phyloP scores from a whole-genome alignment of 179 eudicot genomes.

The Corrigiola litoralis region DNA sequence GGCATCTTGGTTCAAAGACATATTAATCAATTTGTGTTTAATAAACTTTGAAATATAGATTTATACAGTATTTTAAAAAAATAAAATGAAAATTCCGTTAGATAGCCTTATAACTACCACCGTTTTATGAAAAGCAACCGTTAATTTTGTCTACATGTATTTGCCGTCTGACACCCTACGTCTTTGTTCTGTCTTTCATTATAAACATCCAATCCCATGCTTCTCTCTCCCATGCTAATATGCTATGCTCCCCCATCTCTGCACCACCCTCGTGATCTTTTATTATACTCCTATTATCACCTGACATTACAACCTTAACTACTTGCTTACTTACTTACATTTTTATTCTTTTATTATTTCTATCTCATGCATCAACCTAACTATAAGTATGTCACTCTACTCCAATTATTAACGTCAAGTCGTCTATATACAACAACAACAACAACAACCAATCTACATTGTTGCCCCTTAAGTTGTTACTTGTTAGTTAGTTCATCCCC shows the following conservation, averaged over 20 bases:
- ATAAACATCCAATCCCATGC: neutral
- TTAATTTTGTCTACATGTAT: neutral
- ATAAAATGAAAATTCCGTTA: neutral
- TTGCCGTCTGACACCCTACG: neutral
- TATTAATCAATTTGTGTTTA: too few relatives aligned
- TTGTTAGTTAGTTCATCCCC: conserved; percentile 25
- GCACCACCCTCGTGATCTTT: conserved; percentile 24
- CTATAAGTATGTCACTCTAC: too few relatives aligned
- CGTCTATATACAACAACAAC: neutral
- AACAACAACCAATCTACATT: neutral
- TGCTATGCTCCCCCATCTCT: conserved; percentile 7
- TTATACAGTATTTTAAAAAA: too few relatives aligned
- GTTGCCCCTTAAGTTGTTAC: neutral
- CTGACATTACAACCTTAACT: conserved; percentile 2
- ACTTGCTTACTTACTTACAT: neutral
- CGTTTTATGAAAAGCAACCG: neutral
- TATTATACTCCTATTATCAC: neutral
- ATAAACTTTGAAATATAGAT: too few relatives aligned
- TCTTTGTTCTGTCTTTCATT: too few relatives aligned
- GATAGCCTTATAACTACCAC: conserved; percentile 7
- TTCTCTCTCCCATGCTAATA: neutral
- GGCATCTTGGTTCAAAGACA: too few relatives aligned
- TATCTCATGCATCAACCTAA: neutral
- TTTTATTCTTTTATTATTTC: neutral
- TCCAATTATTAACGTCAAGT: too few relatives aligned